Evolutionary conservation across 768 basidiomycete genomes (phyloP), one percentile per base, ranked within the genome.

Genomic region (Rhizopogon sp.): DNA sequence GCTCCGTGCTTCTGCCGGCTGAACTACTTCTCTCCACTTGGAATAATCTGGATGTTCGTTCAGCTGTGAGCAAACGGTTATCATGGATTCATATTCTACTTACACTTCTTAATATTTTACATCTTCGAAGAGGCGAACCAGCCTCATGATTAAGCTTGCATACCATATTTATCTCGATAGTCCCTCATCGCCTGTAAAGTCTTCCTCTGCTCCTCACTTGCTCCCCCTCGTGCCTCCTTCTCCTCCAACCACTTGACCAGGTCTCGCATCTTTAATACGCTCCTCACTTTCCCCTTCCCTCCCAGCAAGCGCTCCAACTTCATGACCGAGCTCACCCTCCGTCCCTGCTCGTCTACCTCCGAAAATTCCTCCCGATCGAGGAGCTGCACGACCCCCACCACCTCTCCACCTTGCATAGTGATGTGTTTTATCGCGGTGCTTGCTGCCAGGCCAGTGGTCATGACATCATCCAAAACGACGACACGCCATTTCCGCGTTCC

Each of bases 381-480:
- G 43, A 87, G 79, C 65, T 93, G 86, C 6, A 96, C 79, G 17
- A 97, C 89, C 1, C 96, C 96, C 0, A 94, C 88, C 6, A 97
- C 85, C 52, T 88, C 77, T 0, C 95, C 93, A 2, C 88, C 88
- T 39, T 80, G 78, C 47, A 73, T 66, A 37, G 70, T 69, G 16
- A 98, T 86, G 7, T 85, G 82, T 44, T 85, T 83, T 49, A 96
- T 87, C 3, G 94, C 88, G 35, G 84, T 81, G 8, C 94, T 81
- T 31, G 94, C 85, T 5, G 96, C 96, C 22, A 88, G 96, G 13
- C 90, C 90, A 10, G 87, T 82, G 2, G 97, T 98, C 79, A 98
- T 92, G 51, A 99, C 97, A 61, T 99, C 96, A 76, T 99, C 96
- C 35, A 98, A 77, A 43, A 98, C 81, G 50, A 98, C 81, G 2